phyloP scores from a whole-genome alignment of 768 basidiomycete species.

The Russula brevipes region DNA sequence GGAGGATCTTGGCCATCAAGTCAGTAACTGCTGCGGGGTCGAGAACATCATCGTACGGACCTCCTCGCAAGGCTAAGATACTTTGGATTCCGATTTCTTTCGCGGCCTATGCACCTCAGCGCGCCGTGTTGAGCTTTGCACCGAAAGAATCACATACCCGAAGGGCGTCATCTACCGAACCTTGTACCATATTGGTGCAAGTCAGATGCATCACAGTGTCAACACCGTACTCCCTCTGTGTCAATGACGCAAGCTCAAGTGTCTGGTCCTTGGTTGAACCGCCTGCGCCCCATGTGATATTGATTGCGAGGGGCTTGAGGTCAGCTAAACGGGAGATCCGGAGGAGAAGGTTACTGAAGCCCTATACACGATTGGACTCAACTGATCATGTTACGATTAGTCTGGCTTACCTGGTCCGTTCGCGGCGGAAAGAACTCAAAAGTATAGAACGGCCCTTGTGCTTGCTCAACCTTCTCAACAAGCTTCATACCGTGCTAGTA shows the following conservation, averaged over 20 bases:
- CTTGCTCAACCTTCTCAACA: slow-evolving; percentile 55
- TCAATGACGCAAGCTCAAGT: slow-evolving; percentile 77
- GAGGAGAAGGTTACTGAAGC: slow-evolving; percentile 84
- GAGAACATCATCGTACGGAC: slow-evolving; percentile 37
- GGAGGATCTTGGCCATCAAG: slow-evolving; percentile 65
- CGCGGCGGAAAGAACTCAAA: slow-evolving; percentile 98
- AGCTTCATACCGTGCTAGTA: slow-evolving; percentile 53
- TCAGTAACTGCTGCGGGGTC: neutral
- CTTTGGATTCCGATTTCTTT: slow-evolving; percentile 81
- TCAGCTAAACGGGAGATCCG: slow-evolving; percentile 79
- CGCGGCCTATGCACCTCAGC: slow-evolving; percentile 47
- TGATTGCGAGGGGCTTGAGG: slow-evolving; percentile 78
- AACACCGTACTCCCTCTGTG: slow-evolving; percentile 65
- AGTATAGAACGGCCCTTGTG: slow-evolving; percentile 60
- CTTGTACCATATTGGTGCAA: slow-evolving; percentile 93
- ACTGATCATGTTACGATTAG: slow-evolving; percentile 9
- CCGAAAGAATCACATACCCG: slow-evolving; percentile 46
- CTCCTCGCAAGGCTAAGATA: slow-evolving; percentile 88
- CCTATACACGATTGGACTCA: slow-evolving; percentile 41
- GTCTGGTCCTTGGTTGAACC: slow-evolving; percentile 85
- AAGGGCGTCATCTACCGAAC: slow-evolving; percentile 81
- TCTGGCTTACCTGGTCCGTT: slow-evolving; percentile 66
- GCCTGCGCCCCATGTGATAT: slow-evolving; percentile 97
- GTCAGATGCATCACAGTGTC: slow-evolving; percentile 93
- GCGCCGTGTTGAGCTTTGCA: neutral